phyloP scores from a whole-genome alignment of 129 eudicot species.

The Flaveria trinervia region DNA sequence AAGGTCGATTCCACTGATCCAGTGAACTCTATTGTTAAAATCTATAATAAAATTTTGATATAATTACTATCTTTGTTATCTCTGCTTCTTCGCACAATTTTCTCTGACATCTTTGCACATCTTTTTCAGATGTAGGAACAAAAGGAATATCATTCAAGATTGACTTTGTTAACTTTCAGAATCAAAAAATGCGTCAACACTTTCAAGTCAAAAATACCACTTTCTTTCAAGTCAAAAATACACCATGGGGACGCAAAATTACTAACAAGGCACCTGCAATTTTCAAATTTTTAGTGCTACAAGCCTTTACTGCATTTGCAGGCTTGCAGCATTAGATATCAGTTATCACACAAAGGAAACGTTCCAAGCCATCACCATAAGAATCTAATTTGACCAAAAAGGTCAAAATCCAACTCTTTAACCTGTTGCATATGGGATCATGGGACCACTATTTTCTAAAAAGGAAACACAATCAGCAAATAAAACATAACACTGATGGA shows the following conservation, averaged over 20 bases:
- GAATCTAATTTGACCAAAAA: background rate
- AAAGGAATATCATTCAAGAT: background rate
- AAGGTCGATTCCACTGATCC: no score
- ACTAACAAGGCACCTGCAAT: background rate
- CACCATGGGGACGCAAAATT: background rate
- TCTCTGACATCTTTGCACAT: background rate
- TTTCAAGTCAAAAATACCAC: background rate
- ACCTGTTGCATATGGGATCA: background rate
- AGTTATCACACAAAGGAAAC: no score
- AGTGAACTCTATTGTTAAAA: no score
- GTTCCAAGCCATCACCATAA: constrained; percentile 1
- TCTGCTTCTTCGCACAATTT: background rate
- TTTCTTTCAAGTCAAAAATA: background rate
- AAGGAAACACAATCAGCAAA: background rate
- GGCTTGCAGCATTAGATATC: background rate
- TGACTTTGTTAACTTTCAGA: background rate
- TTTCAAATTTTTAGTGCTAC: background rate
- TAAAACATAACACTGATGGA: background rate
- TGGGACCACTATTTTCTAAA: background rate
- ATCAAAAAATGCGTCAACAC: no score
- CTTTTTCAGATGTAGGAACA: background rate
- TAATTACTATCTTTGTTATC: background rate
- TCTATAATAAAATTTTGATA: background rate
- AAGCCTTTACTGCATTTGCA: background rate
- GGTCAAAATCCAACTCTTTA: background rate